Percentiles rank a stretch among this genome's conserved stretches.
These are phyloP conservation scores for Lyophyllum decastes DNA, from an alignment of 768 basidiomycete species.

Conservation along the genomic window DNA sequence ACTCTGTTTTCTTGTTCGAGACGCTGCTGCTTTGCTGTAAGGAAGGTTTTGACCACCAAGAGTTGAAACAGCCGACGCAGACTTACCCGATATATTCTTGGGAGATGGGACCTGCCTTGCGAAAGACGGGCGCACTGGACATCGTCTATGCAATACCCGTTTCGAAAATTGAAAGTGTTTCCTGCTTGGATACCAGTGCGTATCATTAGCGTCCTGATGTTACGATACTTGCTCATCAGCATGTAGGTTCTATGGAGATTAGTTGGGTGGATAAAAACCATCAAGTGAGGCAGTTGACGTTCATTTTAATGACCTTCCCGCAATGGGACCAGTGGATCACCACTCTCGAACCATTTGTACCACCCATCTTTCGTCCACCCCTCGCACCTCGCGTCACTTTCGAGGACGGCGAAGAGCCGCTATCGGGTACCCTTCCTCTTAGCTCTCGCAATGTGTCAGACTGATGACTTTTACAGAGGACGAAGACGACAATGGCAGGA, in stretches of 20 bases:
- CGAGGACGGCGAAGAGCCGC: conserved; percentile 15
- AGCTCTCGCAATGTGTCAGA: not conserved
- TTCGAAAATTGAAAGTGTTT: conserved; percentile 22
- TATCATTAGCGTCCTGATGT: not conserved
- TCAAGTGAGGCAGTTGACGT: conserved; percentile 17
- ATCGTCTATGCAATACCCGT: conserved; percentile 33
- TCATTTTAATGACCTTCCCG: conserved; percentile 19
- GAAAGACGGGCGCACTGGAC: conserved; percentile 25
- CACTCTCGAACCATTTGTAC: conserved; percentile 27
- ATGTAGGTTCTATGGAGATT: conserved; percentile 31
- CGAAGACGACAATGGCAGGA: conserved; percentile 21
- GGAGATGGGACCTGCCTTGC: conserved; percentile 39
- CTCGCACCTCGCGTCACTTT: conserved; percentile 14
- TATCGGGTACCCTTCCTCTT: conserved; percentile 17
- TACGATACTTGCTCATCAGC: not conserved
- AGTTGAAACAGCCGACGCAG: conserved; percentile 9
- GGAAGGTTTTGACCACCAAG: conserved; percentile 19
- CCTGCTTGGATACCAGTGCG: conserved; percentile 31
- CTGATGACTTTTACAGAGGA: conserved; percentile 15
- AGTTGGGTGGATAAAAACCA: conserved; percentile 27
- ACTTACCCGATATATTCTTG: conserved; percentile 36
- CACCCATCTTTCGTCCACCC: conserved; percentile 23
- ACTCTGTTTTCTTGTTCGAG: conserved; percentile 38
- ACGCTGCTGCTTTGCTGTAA: conserved; percentile 33
- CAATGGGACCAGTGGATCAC: conserved; percentile 33